Evolutionary conservation across 768 basidiomycete species (phyloP).

Genomic region (Russula emetica): DNA sequence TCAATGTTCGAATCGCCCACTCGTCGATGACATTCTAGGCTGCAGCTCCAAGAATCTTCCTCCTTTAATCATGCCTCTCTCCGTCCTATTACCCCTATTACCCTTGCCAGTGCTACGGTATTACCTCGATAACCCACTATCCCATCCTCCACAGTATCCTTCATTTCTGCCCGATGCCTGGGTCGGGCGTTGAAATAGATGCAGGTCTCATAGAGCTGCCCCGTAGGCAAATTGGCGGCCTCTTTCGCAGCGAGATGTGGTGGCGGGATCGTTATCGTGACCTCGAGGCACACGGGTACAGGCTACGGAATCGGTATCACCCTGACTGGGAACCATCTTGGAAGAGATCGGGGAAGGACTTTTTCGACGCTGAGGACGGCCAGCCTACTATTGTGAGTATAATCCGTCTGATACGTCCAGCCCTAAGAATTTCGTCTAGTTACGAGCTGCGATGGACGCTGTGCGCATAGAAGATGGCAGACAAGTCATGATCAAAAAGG

Average conservation of each 20-base stretch:
- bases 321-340: slow-evolving; percentile 19
- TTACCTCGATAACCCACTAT: background rate
- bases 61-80: too few species aligned
- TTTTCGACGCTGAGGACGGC: slow-evolving; percentile 13
- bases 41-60: too few species aligned
- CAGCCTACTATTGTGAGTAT: slow-evolving; percentile 12
- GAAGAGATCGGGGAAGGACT: slow-evolving; percentile 5
- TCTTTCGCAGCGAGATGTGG: slow-evolving; percentile 17
- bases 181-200: background rate
- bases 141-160: background rate
- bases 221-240: slow-evolving; percentile 1
- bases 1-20: too few species aligned
- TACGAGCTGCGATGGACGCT: slow-evolving; percentile 24
- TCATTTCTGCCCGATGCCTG: background rate
- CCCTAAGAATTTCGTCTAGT: background rate
- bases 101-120: too few species aligned
- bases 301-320: slow-evolving; percentile 15
- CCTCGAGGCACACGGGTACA: slow-evolving; percentile 17
- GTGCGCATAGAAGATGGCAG: slow-evolving; percentile 22
- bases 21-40: too few species aligned
- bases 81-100: too few species aligned
- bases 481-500: slow-evolving; percentile 28
- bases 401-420: too few species aligned
- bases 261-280: slow-evolving; percentile 19
- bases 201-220: too few species aligned